These are phyloP conservation scores for Suhomyces prunicola DNA, from an alignment of 805 yeast species.

Conservation along the genomic window DNA sequence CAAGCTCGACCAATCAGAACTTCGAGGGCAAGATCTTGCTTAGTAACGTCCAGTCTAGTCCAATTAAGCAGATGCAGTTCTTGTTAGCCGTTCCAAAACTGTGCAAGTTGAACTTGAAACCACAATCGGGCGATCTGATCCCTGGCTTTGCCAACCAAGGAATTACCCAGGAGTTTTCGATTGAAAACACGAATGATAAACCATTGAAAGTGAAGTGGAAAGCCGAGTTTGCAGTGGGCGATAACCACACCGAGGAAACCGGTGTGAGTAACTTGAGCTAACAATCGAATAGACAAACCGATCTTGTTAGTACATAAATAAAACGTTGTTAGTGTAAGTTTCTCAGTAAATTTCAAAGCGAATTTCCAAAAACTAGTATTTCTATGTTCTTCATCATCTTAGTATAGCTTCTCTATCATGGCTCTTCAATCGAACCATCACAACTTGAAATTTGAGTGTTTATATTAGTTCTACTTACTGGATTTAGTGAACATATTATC, in stretches of 20 bases:
- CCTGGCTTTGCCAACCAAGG: conserved; percentile 47
- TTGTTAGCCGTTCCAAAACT: conserved; percentile 70
- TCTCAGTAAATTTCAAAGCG: too few species aligned
- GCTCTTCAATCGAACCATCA: too few species aligned
- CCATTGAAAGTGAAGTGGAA: conserved; percentile 74
- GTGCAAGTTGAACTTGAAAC: conserved; percentile 53
- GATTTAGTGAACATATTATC: too few species aligned
- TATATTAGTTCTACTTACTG: too few species aligned
- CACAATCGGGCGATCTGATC: conserved; percentile 58
- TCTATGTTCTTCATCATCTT: too few species aligned
- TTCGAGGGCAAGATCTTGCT: conserved; percentile 47
- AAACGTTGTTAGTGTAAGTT: too few species aligned
- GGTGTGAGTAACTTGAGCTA: conserved; percentile 44
- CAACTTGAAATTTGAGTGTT: too few species aligned
- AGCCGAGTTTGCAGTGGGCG: conserved; percentile 50
- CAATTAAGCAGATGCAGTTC: conserved; percentile 52
- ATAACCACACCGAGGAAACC: conserved; percentile 50
- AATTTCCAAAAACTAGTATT: too few species aligned
- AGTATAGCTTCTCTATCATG: too few species aligned
- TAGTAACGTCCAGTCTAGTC: conserved; percentile 46
- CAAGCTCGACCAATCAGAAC: conserved; percentile 31
- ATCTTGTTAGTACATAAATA: too few species aligned
- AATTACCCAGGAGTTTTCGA: conserved; percentile 49
- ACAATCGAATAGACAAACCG: background rate
- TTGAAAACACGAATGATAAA: conserved; percentile 33